Conservation (phyloP, 441 rosid genomes). For the Jatropha podagrica region DNA sequence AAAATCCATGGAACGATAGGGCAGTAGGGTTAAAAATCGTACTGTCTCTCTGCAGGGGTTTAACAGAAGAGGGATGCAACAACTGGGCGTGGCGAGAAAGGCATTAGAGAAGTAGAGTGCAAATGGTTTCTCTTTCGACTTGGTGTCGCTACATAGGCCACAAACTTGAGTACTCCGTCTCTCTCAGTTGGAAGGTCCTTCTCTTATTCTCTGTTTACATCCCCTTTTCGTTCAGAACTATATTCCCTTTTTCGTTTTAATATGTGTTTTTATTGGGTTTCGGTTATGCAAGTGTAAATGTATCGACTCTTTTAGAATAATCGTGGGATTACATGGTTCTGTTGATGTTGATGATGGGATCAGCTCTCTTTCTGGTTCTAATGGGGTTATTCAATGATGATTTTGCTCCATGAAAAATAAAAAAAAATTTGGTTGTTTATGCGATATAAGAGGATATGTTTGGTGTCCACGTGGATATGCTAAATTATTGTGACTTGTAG, state of each 20-base stretch:
- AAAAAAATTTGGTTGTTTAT: not conserved
- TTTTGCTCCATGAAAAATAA: not conserved
- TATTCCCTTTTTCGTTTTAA: not conserved
- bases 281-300: not conserved
- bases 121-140: constrained; percentile 74
- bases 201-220: not conserved
- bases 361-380: not conserved
- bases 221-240: not conserved
- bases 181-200: constrained; percentile 64
- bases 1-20: too few relatives aligned
- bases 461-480: not conserved
- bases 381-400: not conserved
- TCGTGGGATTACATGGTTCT: not conserved
- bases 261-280: not conserved
- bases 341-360: not conserved
- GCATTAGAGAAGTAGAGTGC: not conserved
- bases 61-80: not conserved
- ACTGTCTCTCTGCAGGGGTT: not conserved
- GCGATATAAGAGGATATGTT: not conserved
- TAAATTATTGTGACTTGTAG: not conserved
- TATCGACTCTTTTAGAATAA: too few relatives aligned
- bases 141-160: constrained; percentile 68
- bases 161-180: constrained; percentile 69
- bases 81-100: not conserved
- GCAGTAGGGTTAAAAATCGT: not conserved